Percentiles rank a stretch among this genome's conserved stretches.
Conservation (phyloP, 208 protist species). For the Leishmania turanica region DNA sequence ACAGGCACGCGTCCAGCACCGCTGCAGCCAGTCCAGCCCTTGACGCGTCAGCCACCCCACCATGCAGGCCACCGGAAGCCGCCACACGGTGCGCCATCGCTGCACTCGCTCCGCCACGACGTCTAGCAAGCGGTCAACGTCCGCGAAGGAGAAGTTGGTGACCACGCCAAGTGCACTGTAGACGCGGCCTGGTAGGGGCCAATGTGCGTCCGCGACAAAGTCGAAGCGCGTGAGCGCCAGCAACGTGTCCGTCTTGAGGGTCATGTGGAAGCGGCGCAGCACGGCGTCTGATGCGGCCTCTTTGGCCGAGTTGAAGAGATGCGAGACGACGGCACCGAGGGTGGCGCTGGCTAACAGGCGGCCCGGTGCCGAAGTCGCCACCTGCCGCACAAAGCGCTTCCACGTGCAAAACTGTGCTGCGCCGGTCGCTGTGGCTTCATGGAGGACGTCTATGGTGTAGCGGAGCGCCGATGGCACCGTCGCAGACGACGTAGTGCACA, state of each 20-base stretch:
- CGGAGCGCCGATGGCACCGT: slow-evolving; percentile 11
- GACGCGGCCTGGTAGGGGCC: slow-evolving; percentile 40
- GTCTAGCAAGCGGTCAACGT: slow-evolving; percentile 33
- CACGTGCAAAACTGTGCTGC: not conserved
- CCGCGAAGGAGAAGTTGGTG: slow-evolving; percentile 43
- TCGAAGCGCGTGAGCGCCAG: slow-evolving; percentile 50
- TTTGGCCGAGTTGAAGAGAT: slow-evolving; percentile 14
- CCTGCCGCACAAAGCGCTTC: not conserved
- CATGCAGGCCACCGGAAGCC: slow-evolving; percentile 21
- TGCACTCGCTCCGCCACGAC: slow-evolving; percentile 15
- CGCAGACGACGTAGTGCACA: not conserved
- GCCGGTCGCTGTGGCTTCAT: not conserved
- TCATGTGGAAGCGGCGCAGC: slow-evolving; percentile 18
- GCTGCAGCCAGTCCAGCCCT: slow-evolving; percentile 17
- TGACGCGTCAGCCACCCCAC: slow-evolving; percentile 29
- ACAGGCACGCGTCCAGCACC: slow-evolving; percentile 17
- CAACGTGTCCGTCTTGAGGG: slow-evolving; percentile 37
- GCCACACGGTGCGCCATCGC: slow-evolving; percentile 16
- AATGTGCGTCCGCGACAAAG: slow-evolving; percentile 41
- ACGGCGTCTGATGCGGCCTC: slow-evolving; percentile 29
- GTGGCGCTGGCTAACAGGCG: slow-evolving; percentile 16
- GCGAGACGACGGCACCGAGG: slow-evolving; percentile 16
- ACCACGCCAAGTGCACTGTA: slow-evolving; percentile 40
- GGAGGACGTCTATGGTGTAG: slow-evolving; percentile 13
- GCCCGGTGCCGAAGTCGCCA: not conserved